phyloP scores from a whole-genome alignment of 371 early-diverging fungal species.

The Funneliformis caledonium region DNA sequence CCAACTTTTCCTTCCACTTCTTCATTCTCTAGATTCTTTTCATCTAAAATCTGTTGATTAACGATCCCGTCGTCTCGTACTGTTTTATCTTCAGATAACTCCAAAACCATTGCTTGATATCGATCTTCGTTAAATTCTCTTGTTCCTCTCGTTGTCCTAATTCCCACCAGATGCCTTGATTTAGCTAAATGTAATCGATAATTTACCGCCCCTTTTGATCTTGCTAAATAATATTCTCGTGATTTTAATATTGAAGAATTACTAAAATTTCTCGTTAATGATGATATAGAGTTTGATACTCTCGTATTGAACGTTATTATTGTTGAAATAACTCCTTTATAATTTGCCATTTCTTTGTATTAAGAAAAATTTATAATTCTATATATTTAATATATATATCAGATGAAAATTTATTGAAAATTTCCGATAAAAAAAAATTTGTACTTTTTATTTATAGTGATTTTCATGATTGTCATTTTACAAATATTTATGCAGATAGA shows the following conservation, averaged over 20 bases:
- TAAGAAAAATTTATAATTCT: too few relatives aligned
- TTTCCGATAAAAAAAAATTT: too few relatives aligned
- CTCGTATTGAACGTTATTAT: too few relatives aligned
- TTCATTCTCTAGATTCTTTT: neutral
- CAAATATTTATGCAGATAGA: too few relatives aligned
- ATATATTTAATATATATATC: too few relatives aligned
- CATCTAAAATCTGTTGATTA: conserved; percentile 48
- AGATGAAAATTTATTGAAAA: too few relatives aligned
- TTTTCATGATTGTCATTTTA: too few relatives aligned
- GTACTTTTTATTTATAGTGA: too few relatives aligned
- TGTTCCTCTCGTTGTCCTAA: conserved; percentile 54
- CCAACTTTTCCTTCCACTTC: conserved; percentile 21
- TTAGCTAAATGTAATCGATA: conserved; percentile 45
- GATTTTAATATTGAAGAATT: neutral
- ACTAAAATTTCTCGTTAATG: too few relatives aligned
- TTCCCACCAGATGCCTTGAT: conserved; percentile 48
- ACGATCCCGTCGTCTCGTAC: conserved; percentile 42
- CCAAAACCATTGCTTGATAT: conserved; percentile 49
- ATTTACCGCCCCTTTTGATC: conserved; percentile 24
- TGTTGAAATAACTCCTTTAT: too few relatives aligned
- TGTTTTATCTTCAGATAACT: conserved; percentile 41
- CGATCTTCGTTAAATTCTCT: conserved; percentile 56
- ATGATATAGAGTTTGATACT: too few relatives aligned
- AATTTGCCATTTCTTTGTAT: too few relatives aligned
- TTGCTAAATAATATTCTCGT: conserved; percentile 36